Base-by-base conservation (phyloP, 202 grass and related monocot species). In the Digitaria exilis region DNA sequence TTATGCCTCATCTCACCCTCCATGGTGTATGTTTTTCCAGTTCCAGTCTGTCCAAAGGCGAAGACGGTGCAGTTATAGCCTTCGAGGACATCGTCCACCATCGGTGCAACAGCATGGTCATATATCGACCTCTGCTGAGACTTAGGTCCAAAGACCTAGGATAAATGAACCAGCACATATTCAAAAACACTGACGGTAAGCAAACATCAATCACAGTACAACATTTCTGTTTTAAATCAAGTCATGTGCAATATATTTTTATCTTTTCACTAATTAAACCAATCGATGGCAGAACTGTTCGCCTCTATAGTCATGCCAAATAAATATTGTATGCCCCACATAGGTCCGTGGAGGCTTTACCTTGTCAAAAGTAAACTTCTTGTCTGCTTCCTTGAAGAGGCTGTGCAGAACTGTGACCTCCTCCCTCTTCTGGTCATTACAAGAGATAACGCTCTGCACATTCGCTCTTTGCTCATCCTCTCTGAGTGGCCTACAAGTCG, bases 51-150 rank as follows among this genome's bases (percentile, higher is more conserved):
- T n/a, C 94, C 94, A 87, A 94, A 92, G 64, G 92, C 94, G 43
- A 97, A 97, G 52, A 97, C 90, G 46, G 94, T 97, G 79, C 92
- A 97, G 68, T 91, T 97, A 84, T 92, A 94, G 77, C 94, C 94
- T 80, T 94, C 90, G 21, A 97, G 87, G 25, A 91, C 94, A 80
- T 97, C 92, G 32, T 84, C 39, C 37, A 97, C 84, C 14, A 94
- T 76, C 15, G 92, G 94, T 44, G 88, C 84, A 62, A 97, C 83
- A 66, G 92, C 88, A 63, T 89, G 71, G n/a, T 90, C 88, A 78
- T 89, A 97, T 77, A 92, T 78, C 2, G 44, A 79, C 71, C 83
- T 90, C 82, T 97, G 92, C 70, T 97, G 83, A 60, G 85, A 77
- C 71, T 97, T 81, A 29, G 94, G 92, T 29, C 94, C 94, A 89